Evolutionary conservation across 1,284 basidiomycete species (phyloP).

Genomic region (Naganishia liquefaciens): DNA sequence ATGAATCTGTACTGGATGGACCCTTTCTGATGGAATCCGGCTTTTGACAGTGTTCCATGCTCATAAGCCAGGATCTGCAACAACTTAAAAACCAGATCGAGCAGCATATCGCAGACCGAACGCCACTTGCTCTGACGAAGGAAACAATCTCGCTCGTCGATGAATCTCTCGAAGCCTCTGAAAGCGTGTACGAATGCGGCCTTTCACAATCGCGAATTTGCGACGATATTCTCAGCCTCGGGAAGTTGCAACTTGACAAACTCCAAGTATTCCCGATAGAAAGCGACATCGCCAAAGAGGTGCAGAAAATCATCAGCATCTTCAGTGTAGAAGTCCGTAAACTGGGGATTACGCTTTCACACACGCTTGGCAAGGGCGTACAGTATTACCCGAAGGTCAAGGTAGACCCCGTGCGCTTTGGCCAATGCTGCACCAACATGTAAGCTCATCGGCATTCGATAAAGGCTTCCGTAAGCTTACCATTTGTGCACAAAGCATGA

Average conservation of each 20-base stretch:
- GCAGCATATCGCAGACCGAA: constrained; percentile 34
- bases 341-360: constrained; percentile 32
- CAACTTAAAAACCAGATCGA: constrained; percentile 45
- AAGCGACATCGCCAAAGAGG: constrained; percentile 46
- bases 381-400: constrained; percentile 36
- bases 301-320: constrained; percentile 48
- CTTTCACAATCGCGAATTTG: constrained; percentile 55
- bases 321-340: constrained; percentile 39
- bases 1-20: constrained; percentile 12
- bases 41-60: constrained; percentile 43
- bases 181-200: constrained; percentile 53
- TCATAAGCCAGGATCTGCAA: constrained; percentile 51
- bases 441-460: too few species aligned
- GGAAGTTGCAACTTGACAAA: constrained; percentile 54
- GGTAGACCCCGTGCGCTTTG: constrained; percentile 48
- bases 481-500: constrained; percentile 28
- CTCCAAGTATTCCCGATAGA: constrained; percentile 48
- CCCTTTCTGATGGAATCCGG: constrained; percentile 28
- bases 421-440: constrained; percentile 51
- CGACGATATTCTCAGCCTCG: constrained; percentile 56
- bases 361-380: constrained; percentile 27
- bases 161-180: constrained; percentile 52
- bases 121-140: constrained; percentile 43
- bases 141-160: constrained; percentile 49
- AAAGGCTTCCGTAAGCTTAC: too few species aligned